These are phyloP conservation scores for Cladophialophora yegresii DNA, from an alignment of 2,329 filamentous ascomycete species.

Conservation along the genomic window DNA sequence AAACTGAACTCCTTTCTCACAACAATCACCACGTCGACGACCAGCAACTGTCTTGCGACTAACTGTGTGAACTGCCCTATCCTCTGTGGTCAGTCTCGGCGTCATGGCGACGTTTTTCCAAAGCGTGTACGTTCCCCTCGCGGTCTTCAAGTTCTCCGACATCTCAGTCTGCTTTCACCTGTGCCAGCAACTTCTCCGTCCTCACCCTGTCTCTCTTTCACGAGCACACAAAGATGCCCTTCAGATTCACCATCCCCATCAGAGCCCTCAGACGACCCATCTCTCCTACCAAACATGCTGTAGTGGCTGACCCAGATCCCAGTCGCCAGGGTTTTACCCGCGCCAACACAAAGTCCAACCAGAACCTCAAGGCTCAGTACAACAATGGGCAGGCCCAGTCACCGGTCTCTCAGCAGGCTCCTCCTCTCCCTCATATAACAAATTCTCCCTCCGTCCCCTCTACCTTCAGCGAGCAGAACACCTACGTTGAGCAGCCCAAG, in stretches of 20 bases:
- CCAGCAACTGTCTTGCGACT: slow-evolving; percentile 10
- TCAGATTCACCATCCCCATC: slow-evolving; percentile 23
- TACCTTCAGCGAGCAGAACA: slow-evolving; percentile 41
- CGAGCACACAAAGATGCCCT: slow-evolving; percentile 12
- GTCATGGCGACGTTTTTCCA: slow-evolving; percentile 54
- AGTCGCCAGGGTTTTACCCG: slow-evolving; percentile 55
- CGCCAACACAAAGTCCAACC: slow-evolving; percentile 49
- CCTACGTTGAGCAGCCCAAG: slow-evolving; percentile 49
- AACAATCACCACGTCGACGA: slow-evolving; percentile 9
- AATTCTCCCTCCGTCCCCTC: slow-evolving; percentile 47
- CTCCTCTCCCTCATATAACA: slow-evolving; percentile 40
- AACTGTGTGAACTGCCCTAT: slow-evolving; percentile 12
- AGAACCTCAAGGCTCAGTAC: slow-evolving; percentile 42
- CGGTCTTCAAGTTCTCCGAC: slow-evolving; percentile 8
- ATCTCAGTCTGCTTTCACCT: slow-evolving; percentile 12
- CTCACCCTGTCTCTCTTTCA: slow-evolving; percentile 16
- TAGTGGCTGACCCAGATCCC: slow-evolving; percentile 37
- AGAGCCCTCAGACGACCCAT: slow-evolving; percentile 28
- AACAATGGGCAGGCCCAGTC: slow-evolving; percentile 40
- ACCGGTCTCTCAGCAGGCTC: slow-evolving; percentile 39
- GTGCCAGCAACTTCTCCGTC: slow-evolving; percentile 11
- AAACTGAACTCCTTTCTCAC: slow-evolving; percentile 23
- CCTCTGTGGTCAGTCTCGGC: slow-evolving; percentile 11
- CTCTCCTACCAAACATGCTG: slow-evolving; percentile 29
- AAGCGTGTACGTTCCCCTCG: slow-evolving; percentile 47